Evolutionary conservation across 2,329 filamentous ascomycete genomes (phyloP).

Genomic region (Cryphonectria carpinicola): DNA sequence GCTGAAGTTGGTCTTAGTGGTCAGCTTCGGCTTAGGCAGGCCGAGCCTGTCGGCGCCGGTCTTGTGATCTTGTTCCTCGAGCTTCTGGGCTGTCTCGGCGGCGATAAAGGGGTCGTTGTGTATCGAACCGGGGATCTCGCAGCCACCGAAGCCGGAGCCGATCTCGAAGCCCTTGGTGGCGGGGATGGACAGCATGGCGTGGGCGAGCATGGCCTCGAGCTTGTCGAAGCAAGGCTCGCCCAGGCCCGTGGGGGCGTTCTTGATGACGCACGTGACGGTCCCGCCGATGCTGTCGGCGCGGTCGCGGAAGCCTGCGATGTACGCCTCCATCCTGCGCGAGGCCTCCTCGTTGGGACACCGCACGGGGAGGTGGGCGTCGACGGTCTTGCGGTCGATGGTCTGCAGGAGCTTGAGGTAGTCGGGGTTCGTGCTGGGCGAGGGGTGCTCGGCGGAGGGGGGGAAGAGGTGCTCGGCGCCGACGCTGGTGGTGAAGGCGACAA

Average conservation of each 20-base stretch:
- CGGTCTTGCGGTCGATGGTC: constrained; percentile 71
- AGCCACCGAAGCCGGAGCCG: constrained; percentile 88
- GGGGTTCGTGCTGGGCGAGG: constrained; percentile 74
- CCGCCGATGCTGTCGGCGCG: constrained; percentile 88
- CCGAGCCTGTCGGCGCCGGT: constrained; percentile 50
- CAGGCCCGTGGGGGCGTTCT: constrained; percentile 80
- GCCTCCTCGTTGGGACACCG: constrained; percentile 76
- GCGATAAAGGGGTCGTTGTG: constrained; percentile 90
- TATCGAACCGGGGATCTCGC: constrained; percentile 81
- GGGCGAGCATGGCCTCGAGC: constrained; percentile 85
- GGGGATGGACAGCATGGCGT: constrained; percentile 94
- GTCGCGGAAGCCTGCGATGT: constrained; percentile 79
- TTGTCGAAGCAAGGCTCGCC: constrained; percentile 97
- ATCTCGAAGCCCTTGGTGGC: constrained; percentile 96
- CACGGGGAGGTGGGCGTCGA: constrained; percentile 84
- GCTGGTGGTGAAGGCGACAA: constrained; percentile 86
- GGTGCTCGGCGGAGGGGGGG: constrained; percentile 69
- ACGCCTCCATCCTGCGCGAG: constrained; percentile 73
- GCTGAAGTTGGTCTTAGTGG: constrained; percentile 91
- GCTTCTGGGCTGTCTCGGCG: constrained; percentile 46
- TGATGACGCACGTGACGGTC: constrained; percentile 91
- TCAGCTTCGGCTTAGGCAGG: constrained; percentile 63
- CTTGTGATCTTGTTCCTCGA: constrained; percentile 43
- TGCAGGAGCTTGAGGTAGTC: constrained; percentile 76
- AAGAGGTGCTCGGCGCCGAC: constrained; percentile 82